Evolutionary conservation across 805 yeast species (phyloP).

Genomic region (Metschnikowia peoriensis): DNA sequence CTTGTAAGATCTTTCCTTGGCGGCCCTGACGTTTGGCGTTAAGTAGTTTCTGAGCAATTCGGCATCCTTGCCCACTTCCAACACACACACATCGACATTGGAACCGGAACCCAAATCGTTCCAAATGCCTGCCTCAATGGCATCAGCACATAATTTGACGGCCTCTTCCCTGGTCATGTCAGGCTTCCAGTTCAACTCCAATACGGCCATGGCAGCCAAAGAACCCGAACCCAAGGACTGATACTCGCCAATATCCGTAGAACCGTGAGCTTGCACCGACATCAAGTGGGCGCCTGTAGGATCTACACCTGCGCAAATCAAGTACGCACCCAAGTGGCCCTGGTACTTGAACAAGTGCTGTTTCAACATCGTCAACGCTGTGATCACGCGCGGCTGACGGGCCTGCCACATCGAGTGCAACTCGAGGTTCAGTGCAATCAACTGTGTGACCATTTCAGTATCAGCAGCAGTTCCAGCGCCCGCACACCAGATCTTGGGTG

Average conservation of each 20-base stretch:
- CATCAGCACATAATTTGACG: slow-evolving; percentile 84
- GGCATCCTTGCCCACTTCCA: slow-evolving; percentile 92
- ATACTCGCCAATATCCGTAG: slow-evolving; percentile 93
- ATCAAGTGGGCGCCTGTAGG: slow-evolving; percentile 94
- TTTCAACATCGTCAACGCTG: slow-evolving; percentile 88
- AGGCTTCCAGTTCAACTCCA: slow-evolving; percentile 84
- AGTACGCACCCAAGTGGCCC: slow-evolving; percentile 95
- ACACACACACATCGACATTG: slow-evolving; percentile 94
- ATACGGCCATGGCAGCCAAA: slow-evolving; percentile 96
- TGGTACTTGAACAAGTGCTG: slow-evolving; percentile 96
- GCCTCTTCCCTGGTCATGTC: slow-evolving; percentile 85
- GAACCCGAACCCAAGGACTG: slow-evolving; percentile 95
- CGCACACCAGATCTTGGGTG: slow-evolving; percentile 97
- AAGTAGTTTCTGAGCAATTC: slow-evolving; percentile 79
- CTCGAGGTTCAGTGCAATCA: slow-evolving; percentile 87
- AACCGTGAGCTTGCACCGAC: slow-evolving; percentile 96
- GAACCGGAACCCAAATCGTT: slow-evolving; percentile 99
- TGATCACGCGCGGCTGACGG: slow-evolving; percentile 89
- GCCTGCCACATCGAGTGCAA: slow-evolving; percentile 80
- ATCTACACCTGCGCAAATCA: slow-evolving; percentile 97
- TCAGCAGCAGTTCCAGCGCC: slow-evolving; percentile 99
- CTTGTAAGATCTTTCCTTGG: slow-evolving; percentile 78
- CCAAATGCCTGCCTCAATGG: slow-evolving; percentile 98
- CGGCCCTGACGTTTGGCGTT: slow-evolving; percentile 85
- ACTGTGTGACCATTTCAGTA: slow-evolving; percentile 95